Percentiles rank a stretch among this genome's conserved stretches.
These are phyloP conservation scores for Gynostemma pentaphyllum DNA, from an alignment of 306 rosid genomes.

Conservation along the genomic window DNA sequence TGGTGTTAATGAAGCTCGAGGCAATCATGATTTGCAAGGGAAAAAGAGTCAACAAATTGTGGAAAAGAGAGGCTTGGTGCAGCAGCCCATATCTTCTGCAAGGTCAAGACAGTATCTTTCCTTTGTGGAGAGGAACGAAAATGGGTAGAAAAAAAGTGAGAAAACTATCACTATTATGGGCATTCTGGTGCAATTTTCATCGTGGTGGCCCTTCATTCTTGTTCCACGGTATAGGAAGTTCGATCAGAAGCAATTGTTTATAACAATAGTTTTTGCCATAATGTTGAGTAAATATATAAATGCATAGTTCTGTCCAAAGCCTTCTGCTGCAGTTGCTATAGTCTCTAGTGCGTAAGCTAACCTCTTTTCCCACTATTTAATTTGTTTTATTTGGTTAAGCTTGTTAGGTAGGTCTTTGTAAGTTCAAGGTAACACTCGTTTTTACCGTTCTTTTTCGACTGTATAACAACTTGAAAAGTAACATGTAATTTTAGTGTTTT, in stretches of 20 bases:
- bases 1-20: slow-evolving; percentile 13
- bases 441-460: background rate
- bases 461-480: too few relatives aligned
- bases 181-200: background rate
- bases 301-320: slow-evolving; percentile 10
- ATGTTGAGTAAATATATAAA: slow-evolving; percentile 14
- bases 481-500: background rate
- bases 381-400: slow-evolving; percentile 1
- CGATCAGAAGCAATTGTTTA: slow-evolving; percentile 44
- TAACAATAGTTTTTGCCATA: slow-evolving; percentile 24
- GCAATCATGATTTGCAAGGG: slow-evolving; percentile 20
- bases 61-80: background rate
- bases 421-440: background rate
- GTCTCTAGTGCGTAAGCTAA: slow-evolving; percentile 14
- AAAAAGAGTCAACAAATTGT: background rate
- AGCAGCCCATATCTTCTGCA: background rate
- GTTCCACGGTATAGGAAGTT: slow-evolving; percentile 23
- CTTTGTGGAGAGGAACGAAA: background rate
- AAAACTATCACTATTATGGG: background rate
- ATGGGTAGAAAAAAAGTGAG: background rate
- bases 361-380: background rate
- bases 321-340: slow-evolving; percentile 12
- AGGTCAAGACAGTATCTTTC: background rate
- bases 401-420: background rate
- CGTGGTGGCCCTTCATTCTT: background rate